Evolutionary conservation across 352 stramenopile genomes (phyloP).

Genomic region (Phytophthora pseudosyringae): DNA sequence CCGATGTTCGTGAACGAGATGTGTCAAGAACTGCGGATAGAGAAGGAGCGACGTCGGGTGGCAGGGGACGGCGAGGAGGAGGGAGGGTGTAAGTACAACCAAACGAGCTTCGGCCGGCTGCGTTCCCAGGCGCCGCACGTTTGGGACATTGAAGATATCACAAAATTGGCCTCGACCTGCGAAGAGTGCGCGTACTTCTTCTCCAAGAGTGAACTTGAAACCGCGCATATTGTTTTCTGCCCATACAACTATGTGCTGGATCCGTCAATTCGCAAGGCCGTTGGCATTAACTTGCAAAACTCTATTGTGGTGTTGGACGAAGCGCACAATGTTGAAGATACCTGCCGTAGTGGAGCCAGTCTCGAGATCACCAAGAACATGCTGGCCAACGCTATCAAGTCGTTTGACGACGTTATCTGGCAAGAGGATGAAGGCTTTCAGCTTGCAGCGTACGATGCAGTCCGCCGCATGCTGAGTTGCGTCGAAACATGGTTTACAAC

Average conservation of each 20-base stretch:
- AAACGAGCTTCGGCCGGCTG: slow-evolving; percentile 45
- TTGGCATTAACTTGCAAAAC: slow-evolving; percentile 70
- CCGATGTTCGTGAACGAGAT: slow-evolving; percentile 66
- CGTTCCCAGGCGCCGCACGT: slow-evolving; percentile 50
- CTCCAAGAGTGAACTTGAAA: slow-evolving; percentile 50
- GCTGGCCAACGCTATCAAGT: slow-evolving; percentile 57
- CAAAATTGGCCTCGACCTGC: slow-evolving; percentile 57
- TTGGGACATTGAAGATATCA: slow-evolving; percentile 86
- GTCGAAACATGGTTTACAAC: slow-evolving; percentile 52
- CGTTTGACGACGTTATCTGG: slow-evolving; percentile 69
- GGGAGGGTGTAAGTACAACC: slow-evolving; percentile 63
- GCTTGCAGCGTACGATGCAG: slow-evolving; percentile 42
- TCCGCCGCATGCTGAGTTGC: slow-evolving; percentile 56
- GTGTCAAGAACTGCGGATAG: slow-evolving; percentile 49
- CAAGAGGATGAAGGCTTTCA: slow-evolving; percentile 27
- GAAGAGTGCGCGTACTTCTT: slow-evolving; percentile 81
- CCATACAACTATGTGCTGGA: slow-evolving; percentile 90
- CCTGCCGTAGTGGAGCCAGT: slow-evolving; percentile 70
- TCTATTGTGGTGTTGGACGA: slow-evolving; percentile 87
- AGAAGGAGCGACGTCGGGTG: slow-evolving; percentile 27
- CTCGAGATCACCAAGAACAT: slow-evolving; percentile 65
- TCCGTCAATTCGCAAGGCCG: slow-evolving; percentile 65
- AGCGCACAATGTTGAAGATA: slow-evolving; percentile 90
- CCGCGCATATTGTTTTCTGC: slow-evolving; percentile 81
- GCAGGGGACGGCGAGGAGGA: slow-evolving; percentile 30